These are phyloP conservation scores for Akanthomyces dipterigenus DNA, from an alignment of 2,329 filamentous ascomycete genomes.

Conservation along the genomic window DNA sequence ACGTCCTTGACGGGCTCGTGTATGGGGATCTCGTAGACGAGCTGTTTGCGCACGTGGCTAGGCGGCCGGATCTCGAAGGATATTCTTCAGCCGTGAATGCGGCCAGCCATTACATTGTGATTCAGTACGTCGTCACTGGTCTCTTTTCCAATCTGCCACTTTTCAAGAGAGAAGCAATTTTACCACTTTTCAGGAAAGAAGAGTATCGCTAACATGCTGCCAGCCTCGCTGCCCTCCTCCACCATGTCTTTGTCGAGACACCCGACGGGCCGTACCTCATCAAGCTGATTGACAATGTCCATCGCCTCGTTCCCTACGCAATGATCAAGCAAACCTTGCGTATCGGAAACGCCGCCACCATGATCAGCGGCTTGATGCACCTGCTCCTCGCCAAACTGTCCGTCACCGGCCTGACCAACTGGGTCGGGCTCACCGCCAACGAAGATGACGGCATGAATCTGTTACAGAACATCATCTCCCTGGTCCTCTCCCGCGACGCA, in stretches of 20 bases:
- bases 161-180: no score
- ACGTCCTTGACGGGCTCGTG: constrained; percentile 58
- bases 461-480: constrained; percentile 67
- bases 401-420: constrained; percentile 68
- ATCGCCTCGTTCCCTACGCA: constrained; percentile 65
- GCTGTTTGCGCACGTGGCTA: constrained; percentile 53
- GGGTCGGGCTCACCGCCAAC: constrained; percentile 65
- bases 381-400: constrained; percentile 73
- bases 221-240: constrained; percentile 60
- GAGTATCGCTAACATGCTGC: no score
- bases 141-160: no score
- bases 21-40: constrained; percentile 63
- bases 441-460: constrained; percentile 76
- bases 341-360: constrained; percentile 72
- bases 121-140: constrained; percentile 35
- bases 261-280: constrained; percentile 70
- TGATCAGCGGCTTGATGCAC: constrained; percentile 70
- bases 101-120: constrained; percentile 57
- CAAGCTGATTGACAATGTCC: constrained; percentile 62
- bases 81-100: constrained; percentile 57
- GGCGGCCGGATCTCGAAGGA: constrained; percentile 56
- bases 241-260: constrained; percentile 65
- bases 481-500: constrained; percentile 67
- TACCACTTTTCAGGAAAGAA: no score
- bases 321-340: constrained; percentile 66